Percentiles rank a stretch among this genome's conserved stretches.
Conservation (phyloP, 2,329 filamentous ascomycete species). For the Epichloe sp. region DNA sequence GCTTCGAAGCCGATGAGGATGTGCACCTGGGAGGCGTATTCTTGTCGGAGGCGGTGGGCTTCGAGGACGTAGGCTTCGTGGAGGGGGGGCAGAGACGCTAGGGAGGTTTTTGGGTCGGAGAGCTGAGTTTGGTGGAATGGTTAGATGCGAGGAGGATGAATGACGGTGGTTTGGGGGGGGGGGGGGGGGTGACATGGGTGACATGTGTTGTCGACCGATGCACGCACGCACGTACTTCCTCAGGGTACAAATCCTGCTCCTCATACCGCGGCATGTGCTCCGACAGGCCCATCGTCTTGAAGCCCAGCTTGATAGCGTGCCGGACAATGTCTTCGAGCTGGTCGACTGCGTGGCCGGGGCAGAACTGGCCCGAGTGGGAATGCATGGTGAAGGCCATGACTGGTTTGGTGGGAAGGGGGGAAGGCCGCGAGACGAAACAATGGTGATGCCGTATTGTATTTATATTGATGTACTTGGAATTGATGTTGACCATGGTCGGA, state of each 20-base stretch:
- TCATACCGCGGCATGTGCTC: constrained; percentile 86
- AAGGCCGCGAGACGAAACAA: too few relatives aligned
- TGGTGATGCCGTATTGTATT: too few relatives aligned
- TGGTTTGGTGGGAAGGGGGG: too few relatives aligned
- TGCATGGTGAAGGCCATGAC: constrained; percentile 94
- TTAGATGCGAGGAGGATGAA: background rate
- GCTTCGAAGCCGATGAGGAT: constrained; percentile 84
- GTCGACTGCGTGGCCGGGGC: constrained; percentile 75
- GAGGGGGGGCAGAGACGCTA: constrained; percentile 36
- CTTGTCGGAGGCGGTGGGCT: constrained; percentile 56
- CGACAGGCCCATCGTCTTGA: constrained; percentile 74
- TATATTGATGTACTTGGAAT: too few relatives aligned
- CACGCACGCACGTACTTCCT: constrained; percentile 47
- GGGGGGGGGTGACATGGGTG: background rate
- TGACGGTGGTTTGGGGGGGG: background rate
- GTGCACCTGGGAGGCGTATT: constrained; percentile 58
- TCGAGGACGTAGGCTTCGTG: constrained; percentile 65
- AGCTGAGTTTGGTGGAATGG: constrained; percentile 22
- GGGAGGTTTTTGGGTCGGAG: constrained; percentile 33
- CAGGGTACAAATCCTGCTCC: constrained; percentile 72
- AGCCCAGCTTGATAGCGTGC: constrained; percentile 63
- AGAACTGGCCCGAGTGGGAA: constrained; percentile 96
- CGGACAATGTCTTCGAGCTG: constrained; percentile 72
- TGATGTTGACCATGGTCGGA: too few relatives aligned
- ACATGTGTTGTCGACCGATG: too few relatives aligned